Evolutionary conservation across 805 yeast species (phyloP).

Genomic region (Sungouiozyma ichnusensis): DNA sequence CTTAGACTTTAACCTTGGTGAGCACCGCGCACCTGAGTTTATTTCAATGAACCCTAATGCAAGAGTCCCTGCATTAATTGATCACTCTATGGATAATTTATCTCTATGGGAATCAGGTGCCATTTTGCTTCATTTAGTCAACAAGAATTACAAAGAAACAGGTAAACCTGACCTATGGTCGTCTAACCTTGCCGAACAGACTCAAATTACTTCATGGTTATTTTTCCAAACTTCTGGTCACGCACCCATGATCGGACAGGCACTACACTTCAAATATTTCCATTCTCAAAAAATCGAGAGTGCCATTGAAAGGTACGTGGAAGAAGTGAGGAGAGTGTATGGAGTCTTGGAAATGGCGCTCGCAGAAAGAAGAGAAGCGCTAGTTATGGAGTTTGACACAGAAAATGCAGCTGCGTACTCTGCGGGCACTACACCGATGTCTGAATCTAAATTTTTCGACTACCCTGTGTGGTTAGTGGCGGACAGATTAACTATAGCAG

Average conservation of each 20-base stretch:
- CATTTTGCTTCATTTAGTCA: slow-evolving; percentile 70
- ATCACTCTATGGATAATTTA: slow-evolving; percentile 70
- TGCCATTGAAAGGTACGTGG: slow-evolving; percentile 84
- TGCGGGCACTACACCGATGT: slow-evolving; percentile 77
- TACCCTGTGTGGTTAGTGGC: slow-evolving; percentile 95
- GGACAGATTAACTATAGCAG: slow-evolving; percentile 75
- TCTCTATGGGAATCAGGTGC: slow-evolving; percentile 95
- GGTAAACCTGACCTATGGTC: slow-evolving; percentile 69
- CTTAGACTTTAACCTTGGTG: slow-evolving; percentile 78
- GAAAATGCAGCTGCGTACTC: slow-evolving; percentile 83
- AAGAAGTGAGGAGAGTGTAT: slow-evolving; percentile 85
- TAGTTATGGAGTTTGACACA: slow-evolving; percentile 78
- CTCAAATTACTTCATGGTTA: slow-evolving; percentile 79
- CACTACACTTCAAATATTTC: slow-evolving; percentile 84
- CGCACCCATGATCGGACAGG: slow-evolving; percentile 97
- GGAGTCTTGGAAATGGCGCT: slow-evolving; percentile 92
- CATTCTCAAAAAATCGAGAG: slow-evolving; percentile 77
- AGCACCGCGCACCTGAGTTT: slow-evolving; percentile 88
- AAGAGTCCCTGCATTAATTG: slow-evolving; percentile 87
- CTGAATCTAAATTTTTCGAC: slow-evolving; percentile 78
- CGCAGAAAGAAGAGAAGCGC: slow-evolving; percentile 83
- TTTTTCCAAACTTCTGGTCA: slow-evolving; percentile 95
- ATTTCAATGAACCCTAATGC: slow-evolving; percentile 94
- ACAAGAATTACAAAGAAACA: slow-evolving; percentile 49
- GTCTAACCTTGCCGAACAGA: slow-evolving; percentile 63